Base-by-base conservation (phyloP, 768 basidiomycete genomes). In the Imleria badia region DNA sequence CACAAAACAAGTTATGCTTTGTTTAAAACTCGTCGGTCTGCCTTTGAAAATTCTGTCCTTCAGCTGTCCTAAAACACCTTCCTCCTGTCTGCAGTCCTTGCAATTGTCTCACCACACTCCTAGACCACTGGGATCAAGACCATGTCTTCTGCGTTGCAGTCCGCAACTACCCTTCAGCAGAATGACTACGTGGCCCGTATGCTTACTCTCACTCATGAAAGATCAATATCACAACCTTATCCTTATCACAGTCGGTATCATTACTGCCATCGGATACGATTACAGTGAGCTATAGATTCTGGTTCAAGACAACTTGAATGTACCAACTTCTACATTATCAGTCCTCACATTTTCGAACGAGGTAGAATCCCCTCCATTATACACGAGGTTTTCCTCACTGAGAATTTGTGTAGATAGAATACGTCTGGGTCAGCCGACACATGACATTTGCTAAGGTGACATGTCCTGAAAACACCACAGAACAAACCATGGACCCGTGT, bases 341-440 rank as follows among this genome's bases (percentile, higher is more conserved):
- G 59, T 41, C 35, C 56, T 60, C 5, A 54, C 52, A 22, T 45
- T 60, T 8, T 29, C 56, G 12, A 17, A 39, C 5, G 52, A 60
- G 49, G 59, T 59, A 59, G 13, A 6, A 1, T 39, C 17, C 11
- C 2, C 5, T 7, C 8, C 7, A 4, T n/a, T 20, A 26, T 23
- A 36, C 2, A 20, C 17, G 1, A 29, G 1, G 10, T 6, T 26
- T 33, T 17, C 3, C 22, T 54, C 9, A n/a, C 20, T 45, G 13
- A 33, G 12, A 17, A 19, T 14, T 8, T 33, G 3, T n/a, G 17
- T 9, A 57, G 60, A 50, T 55, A 19, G 44, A 60, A 43, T 49
- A 55, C 15, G 39, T 61, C 3, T 61, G 54, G 60, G 60, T 60
- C 3, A 12, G 59, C 3, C 7, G 2, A 29, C 6, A 29, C 8